Evolutionary conservation across 305 asterid genomes (phyloP).

Genomic region (Coffea humblotiana): DNA sequence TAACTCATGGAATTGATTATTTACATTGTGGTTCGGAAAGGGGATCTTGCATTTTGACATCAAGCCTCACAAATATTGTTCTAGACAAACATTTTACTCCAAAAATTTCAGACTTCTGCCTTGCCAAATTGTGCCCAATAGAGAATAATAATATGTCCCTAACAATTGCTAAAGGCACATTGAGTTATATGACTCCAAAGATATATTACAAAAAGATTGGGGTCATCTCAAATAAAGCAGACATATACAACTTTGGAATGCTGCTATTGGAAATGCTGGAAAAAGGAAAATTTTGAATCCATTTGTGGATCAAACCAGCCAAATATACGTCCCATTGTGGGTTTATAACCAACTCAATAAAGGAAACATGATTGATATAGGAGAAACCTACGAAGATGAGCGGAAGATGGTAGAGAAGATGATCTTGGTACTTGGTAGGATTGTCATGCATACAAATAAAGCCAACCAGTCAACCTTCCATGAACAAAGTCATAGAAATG

Average conservation of each 20-base stretch:
- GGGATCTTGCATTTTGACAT: constrained; percentile 17
- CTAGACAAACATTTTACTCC: constrained; percentile 7
- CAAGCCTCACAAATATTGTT: background rate
- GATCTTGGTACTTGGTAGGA: background rate
- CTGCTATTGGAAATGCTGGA: constrained; percentile 3
- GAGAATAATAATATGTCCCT: background rate
- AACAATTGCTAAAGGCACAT: constrained; percentile 14
- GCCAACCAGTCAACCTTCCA: background rate
- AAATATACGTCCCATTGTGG: background rate
- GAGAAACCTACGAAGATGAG: background rate
- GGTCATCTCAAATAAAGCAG: constrained; percentile 9
- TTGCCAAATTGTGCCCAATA: constrained; percentile 9
- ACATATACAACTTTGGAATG: constrained; percentile 13
- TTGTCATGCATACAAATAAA: background rate
- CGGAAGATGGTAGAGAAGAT: background rate
- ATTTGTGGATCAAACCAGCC: background rate
- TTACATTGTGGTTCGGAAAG: constrained; percentile 12
- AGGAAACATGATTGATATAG: background rate
- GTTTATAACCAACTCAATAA: background rate
- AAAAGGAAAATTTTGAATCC: constrained; percentile 6
- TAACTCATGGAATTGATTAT: constrained; percentile 11
- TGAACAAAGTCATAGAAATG: background rate
- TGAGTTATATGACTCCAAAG: constrained; percentile 17
- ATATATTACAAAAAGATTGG: constrained; percentile 12
- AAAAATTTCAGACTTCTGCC: constrained; percentile 14